Base-by-base conservation (phyloP, 176 grass and related monocot genomes). In the Phyllostachys edulis region DNA sequence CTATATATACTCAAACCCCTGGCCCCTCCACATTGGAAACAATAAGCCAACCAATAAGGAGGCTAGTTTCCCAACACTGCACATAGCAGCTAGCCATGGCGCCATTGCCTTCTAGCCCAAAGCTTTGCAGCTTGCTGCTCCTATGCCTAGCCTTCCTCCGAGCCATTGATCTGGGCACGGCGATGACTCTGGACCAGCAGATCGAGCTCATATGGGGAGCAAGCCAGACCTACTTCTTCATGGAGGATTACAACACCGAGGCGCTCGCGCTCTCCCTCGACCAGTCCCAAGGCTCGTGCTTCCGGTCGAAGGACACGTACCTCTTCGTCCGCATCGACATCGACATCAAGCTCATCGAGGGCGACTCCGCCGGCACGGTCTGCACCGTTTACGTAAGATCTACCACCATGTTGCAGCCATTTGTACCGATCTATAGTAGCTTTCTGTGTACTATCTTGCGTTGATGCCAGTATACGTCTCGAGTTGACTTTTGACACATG, bases 291-390 rank as follows among this genome's bases (percentile, higher is more conserved):
- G 87, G 90, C 18, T 89, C 90, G 1, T 73, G 76, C 80, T 92
- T 92, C 90, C 85, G 72, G 41, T 94, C 93, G 0, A 77, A 36
- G 61, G 57, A 77, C 23, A 75, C 15, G 52, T 92, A 86, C 76
- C 70, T 92, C 75, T 94, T 73, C 76, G 85, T 20, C 34, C 72
- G 68, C 66, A 73, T 94, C 78, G 84, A 82, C 90, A 9, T 94
- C 39, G 82, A 94, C 27, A 86, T 92, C 85, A 92, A 86, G 85
- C 93, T 94, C 64, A 55, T 94, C 61, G 80, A 89, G 6, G 90
- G 90, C 75, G 75, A 94, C 75, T 94, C 93, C 40, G 93, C 93
- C 72, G 93, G 93, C 75, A 92, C 90, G 0, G 93, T 92, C 63
- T 57, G 32, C 84, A 89, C 93, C 41, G 36, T 89, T 80, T 94